Conservation (phyloP, 1,284 basidiomycete genomes). For the Fomitiporia mediterranea region DNA sequence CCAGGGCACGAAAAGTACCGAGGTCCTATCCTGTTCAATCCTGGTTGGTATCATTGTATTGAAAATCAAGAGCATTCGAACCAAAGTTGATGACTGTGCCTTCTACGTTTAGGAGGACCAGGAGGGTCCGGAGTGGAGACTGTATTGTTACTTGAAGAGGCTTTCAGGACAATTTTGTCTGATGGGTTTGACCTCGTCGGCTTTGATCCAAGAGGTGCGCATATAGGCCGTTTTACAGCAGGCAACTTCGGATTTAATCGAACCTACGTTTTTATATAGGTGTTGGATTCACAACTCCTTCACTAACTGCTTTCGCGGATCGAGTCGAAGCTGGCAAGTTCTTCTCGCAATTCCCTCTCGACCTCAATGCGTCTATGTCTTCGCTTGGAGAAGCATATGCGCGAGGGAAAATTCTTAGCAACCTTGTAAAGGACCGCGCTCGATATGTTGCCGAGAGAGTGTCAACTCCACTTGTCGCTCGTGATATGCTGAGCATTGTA, state of each 20-base stretch:
- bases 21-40: slow-evolving; percentile 33
- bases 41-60: slow-evolving; percentile 28
- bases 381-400: slow-evolving; percentile 3
- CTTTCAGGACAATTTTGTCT: slow-evolving; percentile 23
- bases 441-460: slow-evolving; percentile 10
- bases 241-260: background rate
- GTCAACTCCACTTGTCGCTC: slow-evolving; percentile 23
- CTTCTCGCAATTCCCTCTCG: background rate
- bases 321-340: slow-evolving; percentile 12
- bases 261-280: slow-evolving; percentile 10
- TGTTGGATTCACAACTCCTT: slow-evolving; percentile 20
- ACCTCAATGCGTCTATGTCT: slow-evolving; percentile 6
- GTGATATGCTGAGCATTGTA: slow-evolving; percentile 29
- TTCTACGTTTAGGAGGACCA: slow-evolving; percentile 26
- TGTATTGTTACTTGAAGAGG: slow-evolving; percentile 2
- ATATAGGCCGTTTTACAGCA: background rate
- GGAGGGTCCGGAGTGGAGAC: slow-evolving; percentile 30
- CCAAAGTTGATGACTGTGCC: background rate
- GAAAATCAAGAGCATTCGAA: too few relatives aligned
- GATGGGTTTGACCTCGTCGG: slow-evolving; percentile 31
- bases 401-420: background rate
- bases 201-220: slow-evolving; percentile 32
- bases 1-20: slow-evolving; percentile 25
- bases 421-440: background rate
- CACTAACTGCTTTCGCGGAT: slow-evolving; percentile 4